Base-by-base conservation (phyloP, 164 flowering plant genomes). In the Berberis thunbergii region DNA sequence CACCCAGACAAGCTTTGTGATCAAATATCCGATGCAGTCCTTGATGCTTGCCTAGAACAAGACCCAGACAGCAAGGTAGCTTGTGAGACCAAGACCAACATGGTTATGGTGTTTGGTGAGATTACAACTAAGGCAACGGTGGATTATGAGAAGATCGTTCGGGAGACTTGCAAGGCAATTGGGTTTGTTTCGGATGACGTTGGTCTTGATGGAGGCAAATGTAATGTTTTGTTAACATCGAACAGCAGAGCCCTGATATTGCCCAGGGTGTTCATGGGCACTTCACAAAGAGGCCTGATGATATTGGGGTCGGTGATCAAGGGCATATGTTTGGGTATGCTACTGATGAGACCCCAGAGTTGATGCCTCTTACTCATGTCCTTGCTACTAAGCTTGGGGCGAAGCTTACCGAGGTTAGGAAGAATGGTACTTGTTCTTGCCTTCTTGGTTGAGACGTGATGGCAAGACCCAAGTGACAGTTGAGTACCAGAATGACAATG, bases 181-280 rank as follows among this genome's bases (percentile, higher is more conserved):
- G 94, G 94, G 44, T 87, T 87, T 54, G 80, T 87, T 9, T 87
- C 91, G 44, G 87, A 81, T 39, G 87, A 87, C 61, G 94, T 87
- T 1, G 94, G 94, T 61, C 91, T 87, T 60, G 94, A 87, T 67
- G 94, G 91, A 12, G 91, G 85, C 72, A 73, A 85, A 67, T 87
- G 94, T 80, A 87, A 87, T 77, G 94, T 87, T 71, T 87, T 53
- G 94, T 87, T 5, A 80, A 87, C 83, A 87, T 87, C 56, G 93
- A 87, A 77, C 89, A 87, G 64, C 93, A 87, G 75, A 84, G 89
- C 70, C 93, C 89, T 45, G 93, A 87, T 73, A 87, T 87, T 72
- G 93, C 93, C 26, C 93, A 85, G 75, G 94, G 94, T 69, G 94
- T 87, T 43, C 94, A 87, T n/a, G 94, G 94, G 42, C 94, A 87